Evolutionary conservation across 805 yeast genomes (phyloP).

Genomic region (Yamadazyma takamatsuzukensis): DNA sequence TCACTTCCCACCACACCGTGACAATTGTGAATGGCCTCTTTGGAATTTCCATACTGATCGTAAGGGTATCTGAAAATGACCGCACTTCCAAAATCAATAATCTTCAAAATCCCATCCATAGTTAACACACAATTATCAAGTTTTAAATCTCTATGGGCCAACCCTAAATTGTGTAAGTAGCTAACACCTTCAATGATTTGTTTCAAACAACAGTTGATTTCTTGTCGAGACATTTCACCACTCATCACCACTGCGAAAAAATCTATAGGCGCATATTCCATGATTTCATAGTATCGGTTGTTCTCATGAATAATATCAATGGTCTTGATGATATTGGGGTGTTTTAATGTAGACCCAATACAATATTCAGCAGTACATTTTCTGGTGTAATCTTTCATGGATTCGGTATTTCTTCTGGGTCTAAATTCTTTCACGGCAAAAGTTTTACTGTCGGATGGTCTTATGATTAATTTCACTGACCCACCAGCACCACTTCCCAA

Average conservation of each 20-base stretch:
- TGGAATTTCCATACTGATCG: constrained; percentile 40
- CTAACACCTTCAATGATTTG: constrained; percentile 78
- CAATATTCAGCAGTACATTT: constrained; percentile 91
- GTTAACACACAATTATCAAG: constrained; percentile 90
- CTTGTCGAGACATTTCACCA: constrained; percentile 76
- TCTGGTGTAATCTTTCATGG: constrained; percentile 81
- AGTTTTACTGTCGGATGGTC: constrained; percentile 62
- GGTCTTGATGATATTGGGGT: constrained; percentile 77
- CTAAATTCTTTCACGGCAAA: constrained; percentile 94
- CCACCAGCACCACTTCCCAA: constrained; percentile 98
- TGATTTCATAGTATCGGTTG: constrained; percentile 81
- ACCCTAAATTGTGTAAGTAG: constrained; percentile 79
- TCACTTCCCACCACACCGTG: constrained; percentile 84
- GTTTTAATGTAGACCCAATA: constrained; percentile 77
- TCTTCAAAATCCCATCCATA: constrained; percentile 76
- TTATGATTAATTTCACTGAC: constrained; percentile 67
- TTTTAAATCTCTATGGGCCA: constrained; percentile 89
- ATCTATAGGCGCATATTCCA: constrained; percentile 94
- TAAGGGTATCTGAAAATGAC: constrained; percentile 89
- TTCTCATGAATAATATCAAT: constrained; percentile 88
- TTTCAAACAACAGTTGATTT: constrained; percentile 84
- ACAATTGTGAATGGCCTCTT: constrained; percentile 63
- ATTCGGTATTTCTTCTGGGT: constrained; percentile 67
- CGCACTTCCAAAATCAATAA: constrained; percentile 92
- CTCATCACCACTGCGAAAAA: constrained; percentile 93